A percentile compares a stretch with the other conserved stretches of the same genome.
These are phyloP conservation scores for Colletotrichum paranaense DNA, from an alignment of 2,329 filamentous ascomycete genomes.

Conservation along the genomic window DNA sequence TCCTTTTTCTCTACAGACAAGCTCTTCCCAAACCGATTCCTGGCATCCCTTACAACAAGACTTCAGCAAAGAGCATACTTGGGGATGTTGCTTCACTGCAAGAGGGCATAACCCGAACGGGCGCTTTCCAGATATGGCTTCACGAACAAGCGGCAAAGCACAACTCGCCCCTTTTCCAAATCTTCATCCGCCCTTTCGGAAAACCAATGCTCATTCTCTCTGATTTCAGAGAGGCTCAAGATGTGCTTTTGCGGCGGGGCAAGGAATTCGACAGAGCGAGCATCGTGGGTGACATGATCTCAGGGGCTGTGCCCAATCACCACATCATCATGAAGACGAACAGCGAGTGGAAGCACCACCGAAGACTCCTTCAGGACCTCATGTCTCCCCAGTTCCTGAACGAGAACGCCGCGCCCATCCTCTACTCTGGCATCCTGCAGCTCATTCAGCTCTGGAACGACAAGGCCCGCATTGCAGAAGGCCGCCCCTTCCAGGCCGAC, in stretches of 20 bases:
- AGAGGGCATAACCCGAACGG: constrained; percentile 43
- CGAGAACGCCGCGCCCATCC: constrained; percentile 43
- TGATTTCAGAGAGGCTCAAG: constrained; percentile 39
- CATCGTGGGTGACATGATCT: constrained; percentile 39
- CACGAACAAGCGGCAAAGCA: constrained; percentile 39
- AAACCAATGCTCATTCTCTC: constrained; percentile 38
- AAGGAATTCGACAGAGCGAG: constrained; percentile 38
- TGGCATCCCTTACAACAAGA: constrained; percentile 57
- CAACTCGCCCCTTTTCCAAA: constrained; percentile 51
- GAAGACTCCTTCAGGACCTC: constrained; percentile 49
- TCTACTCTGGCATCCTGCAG: constrained; percentile 44
- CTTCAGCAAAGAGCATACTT: constrained; percentile 47
- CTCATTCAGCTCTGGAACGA: constrained; percentile 47
- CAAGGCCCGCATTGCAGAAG: constrained; percentile 44
- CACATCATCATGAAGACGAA: constrained; percentile 46
- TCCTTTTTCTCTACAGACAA: constrained; percentile 5
- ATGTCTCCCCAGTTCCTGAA: constrained; percentile 50
- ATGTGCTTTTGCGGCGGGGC: constrained; percentile 38
- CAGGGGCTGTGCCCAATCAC: constrained; percentile 38
- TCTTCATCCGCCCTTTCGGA: constrained; percentile 37
- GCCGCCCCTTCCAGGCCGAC: constrained; percentile 43
- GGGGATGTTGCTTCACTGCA: constrained; percentile 57
- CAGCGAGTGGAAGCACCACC: constrained; percentile 43
- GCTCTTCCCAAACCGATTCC: constrained; percentile 54
- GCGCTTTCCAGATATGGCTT: constrained; percentile 13